Percentiles rank a stretch among this genome's conserved stretches.
Conservation (phyloP, 306 rosid genomes). For the Pterocarpus santalinus region DNA sequence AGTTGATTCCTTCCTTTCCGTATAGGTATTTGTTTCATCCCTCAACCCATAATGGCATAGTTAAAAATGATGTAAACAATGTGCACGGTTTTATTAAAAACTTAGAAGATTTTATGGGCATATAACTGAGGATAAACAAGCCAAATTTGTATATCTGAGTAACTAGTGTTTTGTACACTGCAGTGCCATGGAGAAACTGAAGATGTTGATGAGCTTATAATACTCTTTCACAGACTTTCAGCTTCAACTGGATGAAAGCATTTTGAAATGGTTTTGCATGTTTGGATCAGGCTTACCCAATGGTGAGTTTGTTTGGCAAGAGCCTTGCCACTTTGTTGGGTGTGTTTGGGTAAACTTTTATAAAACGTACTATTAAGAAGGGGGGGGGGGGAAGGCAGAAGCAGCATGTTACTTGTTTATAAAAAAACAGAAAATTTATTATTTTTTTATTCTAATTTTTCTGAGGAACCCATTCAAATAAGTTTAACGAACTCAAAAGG, state of each 20-base stretch:
- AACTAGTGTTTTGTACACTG: slow-evolving; percentile 42
- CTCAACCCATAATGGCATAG: slow-evolving; percentile 8
- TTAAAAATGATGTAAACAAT: not conserved
- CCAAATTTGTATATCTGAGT: slow-evolving; percentile 3
- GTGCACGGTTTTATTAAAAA: slow-evolving; percentile 22
- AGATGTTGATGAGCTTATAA: slow-evolving; percentile 56
- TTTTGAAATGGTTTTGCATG: slow-evolving; percentile 35
- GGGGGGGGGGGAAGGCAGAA: no score
- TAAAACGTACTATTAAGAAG: not conserved
- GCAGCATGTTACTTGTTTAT: not conserved
- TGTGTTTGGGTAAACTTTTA: no score
- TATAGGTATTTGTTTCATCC: slow-evolving; percentile 63
- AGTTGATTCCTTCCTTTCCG: slow-evolving; percentile 61
- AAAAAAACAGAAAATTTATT: no score
- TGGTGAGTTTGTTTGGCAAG: slow-evolving; percentile 26
- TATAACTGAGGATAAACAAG: slow-evolving; percentile 12
- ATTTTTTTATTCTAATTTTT: no score
- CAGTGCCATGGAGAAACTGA: slow-evolving; percentile 70
- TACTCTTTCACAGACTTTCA: slow-evolving; percentile 26
- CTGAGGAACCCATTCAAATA: no score
- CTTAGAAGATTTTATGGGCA: not conserved
- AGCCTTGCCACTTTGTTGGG: not conserved
- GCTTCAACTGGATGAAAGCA: slow-evolving; percentile 21
- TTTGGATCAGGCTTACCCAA: slow-evolving; percentile 16
- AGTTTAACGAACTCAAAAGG: no score